Base-by-base conservation (phyloP, 2,329 filamentous ascomycete genomes). In the Dactylella cylindrospora region DNA sequence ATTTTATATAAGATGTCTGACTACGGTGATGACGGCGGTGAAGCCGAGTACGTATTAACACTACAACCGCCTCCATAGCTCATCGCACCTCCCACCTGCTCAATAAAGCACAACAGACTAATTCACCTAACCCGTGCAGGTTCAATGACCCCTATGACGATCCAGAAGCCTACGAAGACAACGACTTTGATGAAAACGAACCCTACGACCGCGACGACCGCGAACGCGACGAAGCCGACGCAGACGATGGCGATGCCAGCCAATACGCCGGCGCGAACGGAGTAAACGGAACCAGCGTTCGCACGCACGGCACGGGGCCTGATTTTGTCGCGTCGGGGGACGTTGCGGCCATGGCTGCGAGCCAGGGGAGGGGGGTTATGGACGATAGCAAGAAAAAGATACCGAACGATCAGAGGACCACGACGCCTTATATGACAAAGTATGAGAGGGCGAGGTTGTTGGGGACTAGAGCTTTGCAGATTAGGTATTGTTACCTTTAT, bases 341-440 rank as follows among this genome's bases (percentile, higher is more conserved):
- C 22, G 70, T 71, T 28, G 72, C 73, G 40, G 55, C 43, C 9
- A 57, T 60, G 47, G 54, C 32, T 71, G 72, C 43, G 2, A 71
- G 71, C 45, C 83, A 71, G 75, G 79, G 67, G 77, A 77, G 67
- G 71, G 80, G 64, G 79, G 80, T 71, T 77, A 31, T 50, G 8
- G 59, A 54, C 33, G 50, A 64, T 33, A 55, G 50, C 35, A 64
- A 90, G 75, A 96, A 94, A 81, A 94, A 89, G 76, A 91, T 98
- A 43, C 81, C 90, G 53, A 87, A 88, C 68, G 87, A 90, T 67
- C 82, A 95, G 75, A 84, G 93, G 69, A 86, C 83, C 19, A 98
- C 93, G 6, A 98, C 93, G 22, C 93, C 91, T 2, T 98, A 96
- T 76, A 95, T 98, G 91, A 98, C 93, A 68, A 98, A 98, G 77